These are phyloP conservation scores for Entophlyctis luteolus DNA, from an alignment of 192 early-diverging fungal genomes.

Conservation along the genomic window DNA sequence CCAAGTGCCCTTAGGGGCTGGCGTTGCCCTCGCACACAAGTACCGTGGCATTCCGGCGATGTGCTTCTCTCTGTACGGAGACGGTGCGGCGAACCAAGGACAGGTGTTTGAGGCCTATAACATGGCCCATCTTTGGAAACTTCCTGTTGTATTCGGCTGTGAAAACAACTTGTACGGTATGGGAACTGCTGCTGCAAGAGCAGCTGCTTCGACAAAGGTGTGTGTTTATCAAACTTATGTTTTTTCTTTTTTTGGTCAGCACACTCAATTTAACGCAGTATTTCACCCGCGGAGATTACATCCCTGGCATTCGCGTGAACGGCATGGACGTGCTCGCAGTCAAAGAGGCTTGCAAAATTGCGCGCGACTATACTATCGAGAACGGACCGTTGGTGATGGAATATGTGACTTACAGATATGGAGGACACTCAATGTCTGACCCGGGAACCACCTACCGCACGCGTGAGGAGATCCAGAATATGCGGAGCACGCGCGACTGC, in stretches of 20 bases:
- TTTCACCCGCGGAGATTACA: slow-evolving; percentile 94
- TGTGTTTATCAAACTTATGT: too few species aligned
- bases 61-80: slow-evolving; percentile 91
- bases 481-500: slow-evolving; percentile 89
- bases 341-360: slow-evolving; percentile 74
- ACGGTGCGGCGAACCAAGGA: slow-evolving; percentile 97
- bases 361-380: slow-evolving; percentile 79
- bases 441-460: slow-evolving; percentile 98
- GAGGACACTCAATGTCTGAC: slow-evolving; percentile 99
- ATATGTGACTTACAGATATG: slow-evolving; percentile 97
- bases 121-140: slow-evolving; percentile 97
- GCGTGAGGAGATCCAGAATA: slow-evolving; percentile 97
- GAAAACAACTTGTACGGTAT: slow-evolving; percentile 99
- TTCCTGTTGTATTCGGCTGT: slow-evolving; percentile 90
- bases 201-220: slow-evolving; percentile 82
- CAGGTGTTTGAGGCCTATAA: slow-evolving; percentile 99
- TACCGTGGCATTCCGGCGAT: slow-evolving; percentile 73
- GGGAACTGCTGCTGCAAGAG: slow-evolving; percentile 87
- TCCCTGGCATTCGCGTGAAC: slow-evolving; percentile 83
- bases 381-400: slow-evolving; percentile 92
- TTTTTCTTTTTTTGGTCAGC: too few species aligned
- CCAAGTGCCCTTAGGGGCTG: slow-evolving; percentile 64
- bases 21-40: slow-evolving; percentile 87
- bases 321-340: slow-evolving; percentile 93
- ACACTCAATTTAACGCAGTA: slow-evolving; percentile 48